These are phyloP conservation scores for Stephanodiscus triporus DNA, from an alignment of 108 stramenopile genomes.

Conservation along the genomic window DNA sequence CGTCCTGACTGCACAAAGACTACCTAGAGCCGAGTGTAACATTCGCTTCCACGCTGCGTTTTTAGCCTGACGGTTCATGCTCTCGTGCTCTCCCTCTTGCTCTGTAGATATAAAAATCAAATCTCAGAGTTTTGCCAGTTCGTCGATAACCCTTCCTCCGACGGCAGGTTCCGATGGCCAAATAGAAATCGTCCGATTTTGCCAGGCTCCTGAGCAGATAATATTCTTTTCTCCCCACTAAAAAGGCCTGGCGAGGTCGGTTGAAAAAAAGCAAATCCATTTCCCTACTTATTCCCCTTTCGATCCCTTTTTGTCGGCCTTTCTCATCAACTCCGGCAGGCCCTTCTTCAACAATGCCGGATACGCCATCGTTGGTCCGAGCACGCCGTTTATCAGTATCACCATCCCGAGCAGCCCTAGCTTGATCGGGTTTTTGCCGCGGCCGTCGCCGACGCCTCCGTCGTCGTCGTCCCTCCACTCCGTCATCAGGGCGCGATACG, in stretches of 20 bases:
- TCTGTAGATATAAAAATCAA: neutral
- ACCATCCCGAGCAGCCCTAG: constrained; percentile 38
- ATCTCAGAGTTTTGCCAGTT: neutral
- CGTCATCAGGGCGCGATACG: constrained; percentile 30
- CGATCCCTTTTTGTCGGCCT: neutral
- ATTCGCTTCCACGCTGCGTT: neutral
- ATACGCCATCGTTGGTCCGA: constrained; percentile 60
- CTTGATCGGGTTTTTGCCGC: constrained; percentile 12
- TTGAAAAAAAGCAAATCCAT: neutral
- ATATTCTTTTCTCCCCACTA: too few relatives aligned
- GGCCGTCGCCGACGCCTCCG: neutral
- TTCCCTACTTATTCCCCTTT: neutral
- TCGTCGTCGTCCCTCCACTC: neutral
- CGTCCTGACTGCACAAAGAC: neutral
- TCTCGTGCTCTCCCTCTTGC: neutral
- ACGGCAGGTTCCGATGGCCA: too few relatives aligned
- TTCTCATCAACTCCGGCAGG: constrained; percentile 39
- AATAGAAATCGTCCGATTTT: too few relatives aligned
- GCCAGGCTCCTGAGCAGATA: too few relatives aligned
- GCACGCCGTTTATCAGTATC: constrained; percentile 45
- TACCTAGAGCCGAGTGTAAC: neutral
- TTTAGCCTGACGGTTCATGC: neutral
- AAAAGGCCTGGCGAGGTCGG: too few relatives aligned
- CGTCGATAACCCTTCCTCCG: neutral
- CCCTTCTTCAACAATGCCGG: constrained; percentile 59